Base-by-base conservation (phyloP, 306 rosid genomes). In the Glycyrrhiza uralensis region DNA sequence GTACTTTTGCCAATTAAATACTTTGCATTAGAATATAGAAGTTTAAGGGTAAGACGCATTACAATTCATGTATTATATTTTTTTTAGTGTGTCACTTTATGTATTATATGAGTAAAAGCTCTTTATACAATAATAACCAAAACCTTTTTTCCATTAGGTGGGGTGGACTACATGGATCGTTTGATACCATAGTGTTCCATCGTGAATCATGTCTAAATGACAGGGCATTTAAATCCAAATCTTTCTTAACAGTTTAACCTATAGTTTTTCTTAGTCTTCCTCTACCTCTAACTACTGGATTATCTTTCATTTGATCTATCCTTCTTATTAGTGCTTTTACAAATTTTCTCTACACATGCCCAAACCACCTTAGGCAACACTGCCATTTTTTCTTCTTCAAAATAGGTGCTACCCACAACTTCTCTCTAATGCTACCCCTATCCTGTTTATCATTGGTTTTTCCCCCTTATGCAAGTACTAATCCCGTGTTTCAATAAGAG, bases 401-500 rank as follows among this genome's bases (percentile, higher is more conserved):
- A n/a, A 11, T 38, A 9, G 44, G 44, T 38, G n/a, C 44, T 38
- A 3, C 44, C 45, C 45, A 0, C 13, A 38, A 38, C 2, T 38
- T 14, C 45, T 38, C 45, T 38, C 45, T 12, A 38, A 38, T 38
- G 0, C 45, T 38, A n/a, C n/a, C n/a, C n/a, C n/a, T n/a, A n/a
- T n/a, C 38, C 32, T 30, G 28, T 22, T 52, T 20, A 44, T 50
- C 20, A 26, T 45, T 32, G 12, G 7, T 47, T 47, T 61, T 4
- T 3, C n/a, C 42, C 69, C 66, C 11, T 45, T 39, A 39, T 46
- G 44, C 59, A 26, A 38, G 7, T 64, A 57, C 46, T 79, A 52
- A 69, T 67, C 6, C n/a, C 47, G 32, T 79, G 47, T 79, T 75
- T 80, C 60, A 69, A 61, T 47, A 39, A 60, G 69, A 65, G 78